A percentile compares a stretch with the other conserved stretches of the same genome.
These are phyloP conservation scores for Fragaria vesca DNA, from an alignment of 306 rosid genomes.

Conservation along the genomic window DNA sequence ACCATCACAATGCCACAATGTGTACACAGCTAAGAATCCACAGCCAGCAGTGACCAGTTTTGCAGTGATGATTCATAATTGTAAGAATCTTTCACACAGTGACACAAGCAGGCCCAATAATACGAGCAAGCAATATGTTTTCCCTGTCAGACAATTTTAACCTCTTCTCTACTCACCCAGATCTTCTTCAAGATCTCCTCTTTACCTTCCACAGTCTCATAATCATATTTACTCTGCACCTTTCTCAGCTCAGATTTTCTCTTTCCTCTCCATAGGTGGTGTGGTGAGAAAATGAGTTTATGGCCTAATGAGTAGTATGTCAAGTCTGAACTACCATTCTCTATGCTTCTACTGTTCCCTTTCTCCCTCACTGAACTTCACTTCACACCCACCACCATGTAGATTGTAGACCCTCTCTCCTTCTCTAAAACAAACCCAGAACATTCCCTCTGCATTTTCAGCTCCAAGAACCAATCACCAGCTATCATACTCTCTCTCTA, in stretches of 20 bases:
- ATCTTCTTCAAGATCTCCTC: constrained; percentile 14
- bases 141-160: constrained; percentile 22
- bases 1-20: constrained; percentile 3
- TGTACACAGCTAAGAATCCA: constrained; percentile 28
- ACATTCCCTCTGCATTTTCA: constrained; percentile 11
- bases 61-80: constrained; percentile 3
- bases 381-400: constrained; percentile 9
- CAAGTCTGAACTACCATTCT: constrained; percentile 37
- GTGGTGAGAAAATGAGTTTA: not conserved
- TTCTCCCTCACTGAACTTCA: not conserved
- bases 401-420: not conserved
- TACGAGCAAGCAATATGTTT: not conserved
- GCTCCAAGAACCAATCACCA: not conserved
- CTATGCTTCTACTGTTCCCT: constrained; percentile 14
- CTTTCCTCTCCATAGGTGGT: constrained; percentile 7
- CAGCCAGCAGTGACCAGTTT: not conserved
- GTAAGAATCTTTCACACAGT: constrained; percentile 18
- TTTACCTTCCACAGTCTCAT: constrained; percentile 1
- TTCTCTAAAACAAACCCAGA: not conserved
- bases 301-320: not conserved
- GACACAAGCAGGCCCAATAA: constrained; percentile 23
- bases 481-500: not conserved
- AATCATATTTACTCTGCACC: not conserved
- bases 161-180: constrained; percentile 4
- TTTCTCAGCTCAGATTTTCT: not conserved